Percentiles rank a stretch among this genome's conserved stretches.
Conservation (phyloP, 148 eudicot genomes). For the Pouteria glomerata region DNA sequence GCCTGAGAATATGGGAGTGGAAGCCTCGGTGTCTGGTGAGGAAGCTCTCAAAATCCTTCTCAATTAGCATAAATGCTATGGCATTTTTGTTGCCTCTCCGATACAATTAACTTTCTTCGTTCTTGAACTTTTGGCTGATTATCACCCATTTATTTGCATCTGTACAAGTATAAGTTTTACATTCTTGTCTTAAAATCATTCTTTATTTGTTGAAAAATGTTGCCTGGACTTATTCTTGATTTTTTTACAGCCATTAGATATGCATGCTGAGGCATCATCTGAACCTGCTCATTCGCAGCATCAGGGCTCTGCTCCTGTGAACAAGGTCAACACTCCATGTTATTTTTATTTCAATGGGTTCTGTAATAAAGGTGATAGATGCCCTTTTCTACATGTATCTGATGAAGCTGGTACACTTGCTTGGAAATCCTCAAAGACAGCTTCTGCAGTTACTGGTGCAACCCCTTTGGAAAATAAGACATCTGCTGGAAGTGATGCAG, state of each 20-base stretch:
- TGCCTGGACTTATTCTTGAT: background rate
- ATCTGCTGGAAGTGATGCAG: constrained; percentile 27
- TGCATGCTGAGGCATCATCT: constrained; percentile 27
- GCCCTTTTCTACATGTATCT: constrained; percentile 52
- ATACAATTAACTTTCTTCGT: no score
- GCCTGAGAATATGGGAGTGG: background rate
- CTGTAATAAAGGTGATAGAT: constrained; percentile 68
- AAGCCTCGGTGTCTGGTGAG: background rate
- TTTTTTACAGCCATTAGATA: constrained; percentile 50
- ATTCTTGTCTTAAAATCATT: background rate
- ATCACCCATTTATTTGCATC: background rate
- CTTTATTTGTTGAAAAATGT: background rate
- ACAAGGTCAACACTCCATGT: constrained; percentile 54
- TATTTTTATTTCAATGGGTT: constrained; percentile 47
- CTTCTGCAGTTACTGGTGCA: constrained; percentile 20
- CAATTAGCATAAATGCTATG: background rate
- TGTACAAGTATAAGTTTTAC: background rate
- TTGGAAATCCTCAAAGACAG: constrained; percentile 28
- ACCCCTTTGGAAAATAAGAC: constrained; percentile 26
- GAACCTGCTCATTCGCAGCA: constrained; percentile 25
- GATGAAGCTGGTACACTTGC: constrained; percentile 16
- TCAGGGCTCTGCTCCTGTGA: constrained; percentile 23
- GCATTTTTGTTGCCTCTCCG: background rate
- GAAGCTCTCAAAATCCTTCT: no score
- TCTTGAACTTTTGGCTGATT: no score